Percentiles rank a stretch among this genome's conserved stretches.
Evolutionary conservation across 371 early-diverging fungal genomes (phyloP).

Genomic region (Paramicrosporidium saccamoebae): DNA sequence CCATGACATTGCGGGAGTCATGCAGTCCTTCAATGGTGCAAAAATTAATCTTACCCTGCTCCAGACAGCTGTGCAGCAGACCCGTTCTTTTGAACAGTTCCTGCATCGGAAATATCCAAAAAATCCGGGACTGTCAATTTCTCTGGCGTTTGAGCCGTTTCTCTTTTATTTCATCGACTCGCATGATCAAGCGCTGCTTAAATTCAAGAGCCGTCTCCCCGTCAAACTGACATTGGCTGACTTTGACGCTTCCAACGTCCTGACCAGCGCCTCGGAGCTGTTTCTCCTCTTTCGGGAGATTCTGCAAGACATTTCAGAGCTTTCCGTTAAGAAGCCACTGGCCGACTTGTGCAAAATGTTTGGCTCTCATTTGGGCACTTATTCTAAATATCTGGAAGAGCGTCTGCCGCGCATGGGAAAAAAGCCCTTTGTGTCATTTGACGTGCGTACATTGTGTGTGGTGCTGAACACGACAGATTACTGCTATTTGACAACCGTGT

Average conservation of each 20-base stretch:
- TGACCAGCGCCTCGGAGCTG: conserved; percentile 52
- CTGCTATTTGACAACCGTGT: conserved; percentile 42
- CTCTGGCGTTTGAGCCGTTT: too few species aligned
- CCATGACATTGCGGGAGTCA: conserved; percentile 10
- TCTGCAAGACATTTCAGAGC: conserved; percentile 33
- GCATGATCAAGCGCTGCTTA: too few species aligned
- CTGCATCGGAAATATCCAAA: too few species aligned
- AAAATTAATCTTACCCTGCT: conserved; percentile 24
- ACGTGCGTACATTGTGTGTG: conserved; percentile 10
- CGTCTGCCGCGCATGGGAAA: conserved; percentile 20
- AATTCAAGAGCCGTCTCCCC: too few species aligned
- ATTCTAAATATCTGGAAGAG: conserved; percentile 25
- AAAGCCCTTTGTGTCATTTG: conserved; percentile 1
- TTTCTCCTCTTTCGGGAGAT: conserved; percentile 61
- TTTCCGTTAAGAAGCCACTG: conserved; percentile 50
- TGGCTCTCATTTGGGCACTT: conserved; percentile 30
- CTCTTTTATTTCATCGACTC: too few species aligned
- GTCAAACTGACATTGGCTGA: too few species aligned
- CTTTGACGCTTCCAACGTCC: too few species aligned
- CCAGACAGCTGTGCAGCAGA: conserved; percentile 30
- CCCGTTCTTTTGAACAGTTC: conserved; percentile 61
- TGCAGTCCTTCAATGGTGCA: conserved; percentile 27
- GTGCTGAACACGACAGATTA: conserved; percentile 76
- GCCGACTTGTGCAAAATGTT: conserved; percentile 30
- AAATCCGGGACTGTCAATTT: too few species aligned